Percentiles rank a stretch among this genome's conserved stretches.
phyloP scores from a whole-genome alignment of 306 rosid species.

The Fagus crenata region DNA sequence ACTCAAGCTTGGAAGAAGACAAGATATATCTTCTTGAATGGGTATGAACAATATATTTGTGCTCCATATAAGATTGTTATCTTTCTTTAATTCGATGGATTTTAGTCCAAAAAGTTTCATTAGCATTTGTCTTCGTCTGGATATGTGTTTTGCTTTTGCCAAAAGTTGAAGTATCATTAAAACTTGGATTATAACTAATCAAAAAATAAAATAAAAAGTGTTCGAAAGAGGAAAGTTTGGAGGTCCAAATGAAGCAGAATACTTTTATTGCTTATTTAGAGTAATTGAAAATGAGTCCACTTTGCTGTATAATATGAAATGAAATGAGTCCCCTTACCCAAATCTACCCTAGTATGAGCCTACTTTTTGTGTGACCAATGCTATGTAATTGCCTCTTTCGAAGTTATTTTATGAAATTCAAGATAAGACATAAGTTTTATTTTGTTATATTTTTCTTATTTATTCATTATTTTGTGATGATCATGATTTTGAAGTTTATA shows the following conservation, averaged over 20 bases:
- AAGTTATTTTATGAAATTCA: too few relatives aligned
- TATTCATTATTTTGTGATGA: too few relatives aligned
- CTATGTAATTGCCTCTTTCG: too few relatives aligned
- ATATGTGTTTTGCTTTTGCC: background rate
- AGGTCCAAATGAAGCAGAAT: background rate
- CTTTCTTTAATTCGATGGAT: too few relatives aligned
- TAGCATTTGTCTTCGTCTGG: background rate
- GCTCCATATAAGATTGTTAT: too few relatives aligned
- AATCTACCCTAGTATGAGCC: background rate
- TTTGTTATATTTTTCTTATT: too few relatives aligned
- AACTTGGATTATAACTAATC: background rate
- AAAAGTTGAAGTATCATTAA: background rate
- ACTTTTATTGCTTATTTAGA: background rate
- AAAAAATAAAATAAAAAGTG: too few relatives aligned
- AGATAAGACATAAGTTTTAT: too few relatives aligned
- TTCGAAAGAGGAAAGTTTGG: background rate
- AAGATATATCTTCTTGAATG: too few relatives aligned
- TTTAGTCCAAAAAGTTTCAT: background rate
- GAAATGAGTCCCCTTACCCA: background rate
- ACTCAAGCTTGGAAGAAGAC: conserved; percentile 45
- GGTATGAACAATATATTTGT: too few relatives aligned
- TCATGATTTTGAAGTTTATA: too few relatives aligned
- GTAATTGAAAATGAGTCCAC: background rate
- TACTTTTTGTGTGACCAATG: too few relatives aligned
- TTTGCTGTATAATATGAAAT: background rate